Base-by-base conservation (phyloP, 1,284 basidiomycete genomes). In the Ceratobasidium sp. region DNA sequence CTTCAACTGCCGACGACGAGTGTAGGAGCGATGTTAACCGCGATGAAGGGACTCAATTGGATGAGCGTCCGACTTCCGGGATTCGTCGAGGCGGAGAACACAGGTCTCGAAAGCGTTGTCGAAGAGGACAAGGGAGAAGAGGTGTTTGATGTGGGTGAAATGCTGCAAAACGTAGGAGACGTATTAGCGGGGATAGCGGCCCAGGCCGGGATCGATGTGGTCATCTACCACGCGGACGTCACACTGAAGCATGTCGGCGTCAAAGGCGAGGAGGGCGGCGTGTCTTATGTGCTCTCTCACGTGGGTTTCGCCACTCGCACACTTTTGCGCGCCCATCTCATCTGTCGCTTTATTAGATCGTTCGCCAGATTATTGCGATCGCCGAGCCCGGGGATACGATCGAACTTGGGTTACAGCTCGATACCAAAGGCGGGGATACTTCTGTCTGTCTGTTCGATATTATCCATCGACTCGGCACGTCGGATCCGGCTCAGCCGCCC, bases 11-110 rank as follows among this genome's bases (percentile, higher is more conserved):
- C 96, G 2, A 94, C 94, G 0, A 91, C 95, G 1, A 95, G 93
- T 79, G 89, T 97, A 84, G 93, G 94, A n/a, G 94, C 95, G 28
- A 89, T 97, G 83, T 90, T 97, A 83, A 94, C 94, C 3, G 90
- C 93, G 44, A 94, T 97, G 94, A 95, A 95, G 85, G 94, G 93
- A 80, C 89, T 97, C 80, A 97, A 97, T 84, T 97, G 95, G 83
- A 90, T 97, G 82, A 94, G 94, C 0, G 94, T 94, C 15, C 94
- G 97, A 84, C 91, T 86, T 23, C 82, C 83, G 2, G 78, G 83
- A 0, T 73, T 85, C 51, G 33, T 71, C 15, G 73, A 77, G 44
- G 58, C 42, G 10, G 55, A 77, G 26, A 63, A 51, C 13, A 23
- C 44, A 1, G 26, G 39, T 20, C 58, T 73, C 39, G 71, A 73